Conservation (phyloP, 1,284 basidiomycete genomes). For the Cutaneotrichosporon spelunceum region DNA sequence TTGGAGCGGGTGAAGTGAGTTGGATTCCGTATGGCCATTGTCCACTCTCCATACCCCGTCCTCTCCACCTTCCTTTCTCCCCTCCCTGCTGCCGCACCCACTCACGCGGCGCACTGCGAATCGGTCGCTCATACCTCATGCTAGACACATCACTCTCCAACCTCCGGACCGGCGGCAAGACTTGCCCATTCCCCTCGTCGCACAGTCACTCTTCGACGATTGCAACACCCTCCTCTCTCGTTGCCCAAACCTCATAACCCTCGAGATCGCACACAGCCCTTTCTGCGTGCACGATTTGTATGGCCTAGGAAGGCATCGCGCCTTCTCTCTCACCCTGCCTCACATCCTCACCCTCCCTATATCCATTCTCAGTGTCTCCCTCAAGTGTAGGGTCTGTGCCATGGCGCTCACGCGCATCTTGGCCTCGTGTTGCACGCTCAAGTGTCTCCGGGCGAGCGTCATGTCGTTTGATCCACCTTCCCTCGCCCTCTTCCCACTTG, state of each 20-base stretch:
- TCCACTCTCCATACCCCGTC: no score
- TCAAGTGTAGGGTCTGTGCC: slow-evolving; percentile 10
- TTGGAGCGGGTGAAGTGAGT: slow-evolving; percentile 6
- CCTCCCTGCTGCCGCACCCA: background rate
- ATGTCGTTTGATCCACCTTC: background rate
- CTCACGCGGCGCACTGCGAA: no score
- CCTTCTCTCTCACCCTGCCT: background rate
- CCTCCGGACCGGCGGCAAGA: background rate
- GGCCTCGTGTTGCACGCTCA: background rate
- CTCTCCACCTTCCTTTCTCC: background rate
- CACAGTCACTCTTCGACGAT: background rate
- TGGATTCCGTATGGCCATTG: no score
- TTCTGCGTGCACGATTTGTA: slow-evolving; percentile 13
- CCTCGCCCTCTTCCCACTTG: background rate
- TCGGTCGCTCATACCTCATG: no score
- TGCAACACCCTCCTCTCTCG: background rate
- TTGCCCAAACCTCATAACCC: background rate
- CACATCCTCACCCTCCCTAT: background rate
- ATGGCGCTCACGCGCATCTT: background rate
- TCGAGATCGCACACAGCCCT: slow-evolving; percentile 10
- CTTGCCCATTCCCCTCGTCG: background rate
- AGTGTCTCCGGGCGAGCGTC: background rate
- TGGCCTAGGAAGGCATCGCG: slow-evolving; percentile 3
- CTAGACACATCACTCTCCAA: slow-evolving; percentile 1
- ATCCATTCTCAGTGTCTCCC: background rate